Evolutionary conservation across 164 flowering plant genomes (phyloP).

Genomic region (Tinospora cordifolia): DNA sequence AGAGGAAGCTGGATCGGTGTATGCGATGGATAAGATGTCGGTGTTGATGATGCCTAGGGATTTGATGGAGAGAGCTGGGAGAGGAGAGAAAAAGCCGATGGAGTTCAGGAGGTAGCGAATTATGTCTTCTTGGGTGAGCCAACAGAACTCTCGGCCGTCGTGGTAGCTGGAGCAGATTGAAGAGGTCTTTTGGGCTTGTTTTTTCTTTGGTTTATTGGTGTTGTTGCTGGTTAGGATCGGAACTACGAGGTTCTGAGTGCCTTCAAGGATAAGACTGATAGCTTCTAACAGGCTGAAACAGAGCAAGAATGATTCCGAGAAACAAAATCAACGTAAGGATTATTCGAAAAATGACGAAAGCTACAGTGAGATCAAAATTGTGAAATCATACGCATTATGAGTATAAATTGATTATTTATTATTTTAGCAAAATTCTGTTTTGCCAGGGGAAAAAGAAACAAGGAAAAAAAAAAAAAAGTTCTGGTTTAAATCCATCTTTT

Average conservation of each 20-base stretch:
- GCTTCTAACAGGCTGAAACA: constrained; percentile 63
- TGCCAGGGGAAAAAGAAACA: too few relatives aligned
- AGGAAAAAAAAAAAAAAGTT: too few relatives aligned
- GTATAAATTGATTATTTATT: too few relatives aligned
- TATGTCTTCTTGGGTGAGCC: constrained; percentile 81
- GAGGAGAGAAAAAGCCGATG: constrained; percentile 66
- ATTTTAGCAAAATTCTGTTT: too few relatives aligned
- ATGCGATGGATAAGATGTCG: constrained; percentile 33
- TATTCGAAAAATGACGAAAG: too few relatives aligned
- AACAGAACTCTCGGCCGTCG: constrained; percentile 65
- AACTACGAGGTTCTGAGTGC: constrained; percentile 66
- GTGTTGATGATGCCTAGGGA: constrained; percentile 48
- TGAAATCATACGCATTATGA: too few relatives aligned
- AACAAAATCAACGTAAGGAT: too few relatives aligned
- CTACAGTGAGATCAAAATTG: too few relatives aligned
- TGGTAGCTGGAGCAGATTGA: constrained; percentile 20
- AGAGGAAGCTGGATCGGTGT: constrained; percentile 53
- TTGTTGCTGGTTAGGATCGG: constrained; percentile 29
- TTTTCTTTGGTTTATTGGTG: constrained; percentile 24
- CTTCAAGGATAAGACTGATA: constrained; percentile 61
- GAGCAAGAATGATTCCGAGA: neutral
- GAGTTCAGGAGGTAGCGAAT: constrained; percentile 63
- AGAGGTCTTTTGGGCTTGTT: constrained; percentile 20
- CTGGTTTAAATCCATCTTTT: too few relatives aligned
- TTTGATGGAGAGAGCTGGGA: constrained; percentile 49